phyloP scores from a whole-genome alignment of 1,139 yeast species.

The Pichia sp. region DNA sequence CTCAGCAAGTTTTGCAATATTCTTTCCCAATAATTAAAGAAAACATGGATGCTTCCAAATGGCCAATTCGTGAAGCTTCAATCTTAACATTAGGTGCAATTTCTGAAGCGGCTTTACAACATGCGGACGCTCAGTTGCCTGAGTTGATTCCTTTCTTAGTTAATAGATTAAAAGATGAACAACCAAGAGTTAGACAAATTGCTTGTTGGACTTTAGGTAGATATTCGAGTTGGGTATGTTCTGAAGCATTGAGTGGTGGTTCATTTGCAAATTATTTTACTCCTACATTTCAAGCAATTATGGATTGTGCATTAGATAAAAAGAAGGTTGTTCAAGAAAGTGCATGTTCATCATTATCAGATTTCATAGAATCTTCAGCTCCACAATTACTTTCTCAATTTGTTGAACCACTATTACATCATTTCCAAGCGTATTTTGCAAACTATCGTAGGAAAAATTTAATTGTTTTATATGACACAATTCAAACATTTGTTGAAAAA shows the following conservation, averaged over 20 bases:
- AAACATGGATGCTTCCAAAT: slow-evolving; percentile 58
- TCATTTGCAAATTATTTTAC: slow-evolving; percentile 60
- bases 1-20: slow-evolving; percentile 59
- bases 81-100: slow-evolving; percentile 94
- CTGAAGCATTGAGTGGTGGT: slow-evolving; percentile 57
- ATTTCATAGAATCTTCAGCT: slow-evolving; percentile 74
- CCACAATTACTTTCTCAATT: slow-evolving; percentile 48
- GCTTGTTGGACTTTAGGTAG: slow-evolving; percentile 94
- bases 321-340: slow-evolving; percentile 93
- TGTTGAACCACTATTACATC: slow-evolving; percentile 60
- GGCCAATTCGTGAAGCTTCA: slow-evolving; percentile 92
- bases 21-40: slow-evolving; percentile 74
- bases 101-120: slow-evolving; percentile 78
- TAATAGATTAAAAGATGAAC: slow-evolving; percentile 65
- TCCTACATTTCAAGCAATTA: slow-evolving; percentile 73
- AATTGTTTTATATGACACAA: slow-evolving; percentile 78
- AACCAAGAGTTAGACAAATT: slow-evolving; percentile 86
- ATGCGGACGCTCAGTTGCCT: slow-evolving; percentile 68
- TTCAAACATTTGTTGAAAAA: slow-evolving; percentile 85
- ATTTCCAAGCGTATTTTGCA: slow-evolving; percentile 66
- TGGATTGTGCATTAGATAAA: slow-evolving; percentile 68
- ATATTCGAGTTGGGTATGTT: slow-evolving; percentile 74
- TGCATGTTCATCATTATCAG: slow-evolving; percentile 82
- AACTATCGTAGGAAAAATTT: slow-evolving; percentile 78
- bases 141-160: slow-evolving; percentile 79